phyloP scores from a whole-genome alignment of 192 early-diverging fungal species.

The Backusella parvicylindrica region DNA sequence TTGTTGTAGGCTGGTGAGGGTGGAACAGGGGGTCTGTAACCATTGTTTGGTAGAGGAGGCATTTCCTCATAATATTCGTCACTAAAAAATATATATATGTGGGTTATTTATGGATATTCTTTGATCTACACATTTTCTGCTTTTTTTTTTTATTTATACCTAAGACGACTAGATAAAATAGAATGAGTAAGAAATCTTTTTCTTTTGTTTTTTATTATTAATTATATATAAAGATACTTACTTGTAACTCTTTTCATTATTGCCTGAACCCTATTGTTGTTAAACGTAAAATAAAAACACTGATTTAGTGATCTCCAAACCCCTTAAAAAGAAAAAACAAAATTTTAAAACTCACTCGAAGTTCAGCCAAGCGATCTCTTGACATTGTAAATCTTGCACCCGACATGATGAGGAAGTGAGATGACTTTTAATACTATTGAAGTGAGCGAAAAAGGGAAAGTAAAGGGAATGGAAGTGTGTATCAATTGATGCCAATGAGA shows the following conservation, averaged over 20 bases:
- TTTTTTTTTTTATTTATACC: not conserved
- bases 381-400: slow-evolving; percentile 37
- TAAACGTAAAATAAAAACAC: not conserved
- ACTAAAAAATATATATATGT: slow-evolving; percentile 7
- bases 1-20: slow-evolving; percentile 27
- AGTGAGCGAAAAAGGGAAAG: slow-evolving; percentile 3
- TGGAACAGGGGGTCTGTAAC: slow-evolving; percentile 20
- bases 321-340: not conserved
- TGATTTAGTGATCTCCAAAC: not conserved
- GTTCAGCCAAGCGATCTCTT: slow-evolving; percentile 34
- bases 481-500: not conserved
- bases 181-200: not conserved
- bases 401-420: slow-evolving; percentile 13
- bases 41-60: slow-evolving; percentile 23
- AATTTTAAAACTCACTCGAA: slow-evolving; percentile 20
- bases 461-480: not conserved
- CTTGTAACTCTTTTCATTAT: slow-evolving; percentile 30
- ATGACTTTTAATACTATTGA: not conserved
- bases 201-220: not conserved
- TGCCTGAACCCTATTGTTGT: slow-evolving; percentile 21
- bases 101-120: not conserved
- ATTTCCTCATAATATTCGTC: slow-evolving; percentile 28
- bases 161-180: slow-evolving; percentile 10
- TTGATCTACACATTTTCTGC: not conserved
- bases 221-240: slow-evolving; percentile 16